Percentiles rank a stretch among this genome's conserved stretches.
Evolutionary conservation across 192 early-diverging fungal species (phyloP).

Genomic region (Backusella mclennaniae): DNA sequence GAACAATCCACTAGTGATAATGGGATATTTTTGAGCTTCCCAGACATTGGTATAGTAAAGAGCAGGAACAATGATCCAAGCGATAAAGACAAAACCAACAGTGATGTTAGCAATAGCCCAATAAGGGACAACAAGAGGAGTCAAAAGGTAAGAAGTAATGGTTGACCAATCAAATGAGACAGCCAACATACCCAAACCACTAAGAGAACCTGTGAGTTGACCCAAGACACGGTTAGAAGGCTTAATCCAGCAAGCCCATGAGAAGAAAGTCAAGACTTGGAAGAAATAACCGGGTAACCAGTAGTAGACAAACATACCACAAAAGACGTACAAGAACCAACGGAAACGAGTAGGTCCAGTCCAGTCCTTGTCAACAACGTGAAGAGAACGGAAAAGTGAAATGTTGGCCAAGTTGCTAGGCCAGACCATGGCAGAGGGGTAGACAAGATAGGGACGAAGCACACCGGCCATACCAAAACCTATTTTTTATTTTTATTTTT

Average conservation of each 20-base stretch:
- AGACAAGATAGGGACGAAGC: slow-evolving; percentile 78
- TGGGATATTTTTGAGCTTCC: slow-evolving; percentile 43
- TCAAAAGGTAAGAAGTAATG: slow-evolving; percentile 39
- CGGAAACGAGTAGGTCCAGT: slow-evolving; percentile 47
- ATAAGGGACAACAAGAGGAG: slow-evolving; percentile 37
- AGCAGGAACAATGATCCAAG: slow-evolving; percentile 52
- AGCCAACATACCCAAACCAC: slow-evolving; percentile 53
- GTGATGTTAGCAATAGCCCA: slow-evolving; percentile 51
- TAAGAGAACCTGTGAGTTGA: slow-evolving; percentile 45
- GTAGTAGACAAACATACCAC: slow-evolving; percentile 51
- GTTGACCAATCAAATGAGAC: slow-evolving; percentile 64
- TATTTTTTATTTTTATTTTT: no score
- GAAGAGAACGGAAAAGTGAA: slow-evolving; percentile 76
- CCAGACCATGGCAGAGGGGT: slow-evolving; percentile 88
- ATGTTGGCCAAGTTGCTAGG: slow-evolving; percentile 75
- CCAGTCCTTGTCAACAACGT: slow-evolving; percentile 34
- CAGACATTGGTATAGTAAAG: slow-evolving; percentile 51
- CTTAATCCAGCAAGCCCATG: slow-evolving; percentile 53
- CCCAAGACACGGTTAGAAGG: slow-evolving; percentile 40
- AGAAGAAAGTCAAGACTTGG: slow-evolving; percentile 46
- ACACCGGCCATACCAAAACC: slow-evolving; percentile 66
- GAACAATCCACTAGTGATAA: slow-evolving; percentile 41
- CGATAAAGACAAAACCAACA: slow-evolving; percentile 47
- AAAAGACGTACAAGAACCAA: slow-evolving; percentile 59
- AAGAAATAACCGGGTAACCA: slow-evolving; percentile 60